Percentiles rank a stretch among this genome's conserved stretches.
Evolutionary conservation across 1,284 basidiomycete genomes (phyloP).

Genomic region (Fistulina hepatica): DNA sequence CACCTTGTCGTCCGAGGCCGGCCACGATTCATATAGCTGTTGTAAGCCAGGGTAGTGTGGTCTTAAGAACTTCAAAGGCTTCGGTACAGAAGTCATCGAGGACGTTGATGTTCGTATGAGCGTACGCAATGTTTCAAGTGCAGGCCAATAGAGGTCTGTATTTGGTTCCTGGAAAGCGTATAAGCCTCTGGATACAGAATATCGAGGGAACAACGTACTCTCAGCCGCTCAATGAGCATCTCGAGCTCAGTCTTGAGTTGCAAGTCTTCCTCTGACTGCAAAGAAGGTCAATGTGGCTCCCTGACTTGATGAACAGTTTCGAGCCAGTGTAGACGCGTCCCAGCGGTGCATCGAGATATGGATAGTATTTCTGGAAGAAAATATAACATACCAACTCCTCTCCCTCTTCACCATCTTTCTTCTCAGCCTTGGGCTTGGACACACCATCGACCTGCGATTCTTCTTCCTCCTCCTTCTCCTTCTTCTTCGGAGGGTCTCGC

Average conservation of each 20-base stretch:
- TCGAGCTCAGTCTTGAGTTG: constrained; percentile 94
- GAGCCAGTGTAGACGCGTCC: no score
- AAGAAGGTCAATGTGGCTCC: constrained; percentile 12
- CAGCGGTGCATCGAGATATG: no score
- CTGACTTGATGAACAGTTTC: neutral
- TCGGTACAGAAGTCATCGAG: constrained; percentile 99
- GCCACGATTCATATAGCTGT: constrained; percentile 72
- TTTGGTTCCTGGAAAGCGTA: constrained; percentile 65
- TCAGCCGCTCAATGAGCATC: constrained; percentile 92
- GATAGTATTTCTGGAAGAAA: constrained; percentile 5
- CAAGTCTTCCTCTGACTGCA: constrained; percentile 88
- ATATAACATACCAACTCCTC: constrained; percentile 44
- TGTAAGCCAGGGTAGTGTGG: constrained; percentile 91
- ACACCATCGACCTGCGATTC: constrained; percentile 16
- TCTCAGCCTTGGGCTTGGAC: constrained; percentile 35
- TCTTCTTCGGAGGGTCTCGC: constrained; percentile 66
- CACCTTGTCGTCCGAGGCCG: constrained; percentile 71
- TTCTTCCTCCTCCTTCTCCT: constrained; percentile 39
- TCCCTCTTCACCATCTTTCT: constrained; percentile 69
- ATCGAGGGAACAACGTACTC: constrained; percentile 37
- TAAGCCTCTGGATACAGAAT: constrained; percentile 1
- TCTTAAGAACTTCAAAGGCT: constrained; percentile 96
- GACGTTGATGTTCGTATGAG: constrained; percentile 95
- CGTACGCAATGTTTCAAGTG: constrained; percentile 88
- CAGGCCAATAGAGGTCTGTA: constrained; percentile 76